Conservation (phyloP, 208 protist species). For the Leishmania gerbilli region DNA sequence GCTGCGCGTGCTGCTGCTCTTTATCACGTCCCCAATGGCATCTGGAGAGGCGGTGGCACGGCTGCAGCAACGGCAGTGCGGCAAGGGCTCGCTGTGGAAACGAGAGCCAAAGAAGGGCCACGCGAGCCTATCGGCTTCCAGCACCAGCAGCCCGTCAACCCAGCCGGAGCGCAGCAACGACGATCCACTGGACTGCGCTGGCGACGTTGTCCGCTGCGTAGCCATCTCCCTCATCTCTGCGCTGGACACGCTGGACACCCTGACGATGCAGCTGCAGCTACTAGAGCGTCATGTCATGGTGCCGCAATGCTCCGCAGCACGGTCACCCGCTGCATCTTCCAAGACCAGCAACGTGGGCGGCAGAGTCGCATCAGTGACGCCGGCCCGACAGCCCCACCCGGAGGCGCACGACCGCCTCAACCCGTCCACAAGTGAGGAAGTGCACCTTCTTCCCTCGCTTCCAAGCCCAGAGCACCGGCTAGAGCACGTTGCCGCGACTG, state of each 20-base stretch:
- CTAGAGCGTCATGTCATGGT: background rate
- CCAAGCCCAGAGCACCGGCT: constrained; percentile 1
- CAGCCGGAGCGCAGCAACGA: background rate
- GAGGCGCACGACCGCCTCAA: background rate
- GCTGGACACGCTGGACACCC: background rate
- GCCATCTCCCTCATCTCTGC: background rate
- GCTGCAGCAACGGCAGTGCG: background rate
- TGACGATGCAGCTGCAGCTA: constrained; percentile 6
- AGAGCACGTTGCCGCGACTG: background rate
- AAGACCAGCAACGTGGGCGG: background rate
- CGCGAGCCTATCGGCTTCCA: background rate
- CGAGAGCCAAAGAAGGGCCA: background rate
- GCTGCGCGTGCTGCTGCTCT: constrained; percentile 21
- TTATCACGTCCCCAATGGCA: constrained; percentile 14
- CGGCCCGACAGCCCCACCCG: background rate
- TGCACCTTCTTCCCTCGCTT: background rate
- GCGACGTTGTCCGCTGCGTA: background rate
- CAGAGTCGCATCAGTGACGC: background rate
- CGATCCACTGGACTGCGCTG: background rate
- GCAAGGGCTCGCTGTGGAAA: background rate
- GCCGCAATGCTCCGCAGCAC: background rate
- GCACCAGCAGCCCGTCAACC: background rate
- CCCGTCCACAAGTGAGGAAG: background rate
- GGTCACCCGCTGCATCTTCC: background rate
- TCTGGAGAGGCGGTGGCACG: constrained; percentile 15